Evolutionary conservation across 495 filamentous ascomycete species (phyloP).

Genomic region (Lepidopterella palustris): DNA sequence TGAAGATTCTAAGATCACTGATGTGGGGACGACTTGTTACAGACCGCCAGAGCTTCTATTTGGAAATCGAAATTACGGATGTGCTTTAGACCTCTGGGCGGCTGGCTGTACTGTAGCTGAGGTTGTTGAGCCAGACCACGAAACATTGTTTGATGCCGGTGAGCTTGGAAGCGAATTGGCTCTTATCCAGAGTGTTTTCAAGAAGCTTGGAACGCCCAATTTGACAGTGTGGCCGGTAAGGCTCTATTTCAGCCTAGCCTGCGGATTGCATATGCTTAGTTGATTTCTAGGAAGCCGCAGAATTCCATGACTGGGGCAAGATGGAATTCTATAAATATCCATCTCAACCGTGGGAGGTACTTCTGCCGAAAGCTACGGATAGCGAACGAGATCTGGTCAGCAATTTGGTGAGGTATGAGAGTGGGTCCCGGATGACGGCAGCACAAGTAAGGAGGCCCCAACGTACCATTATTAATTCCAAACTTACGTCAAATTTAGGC

Average conservation of each 20-base stretch:
- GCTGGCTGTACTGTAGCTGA: slow-evolving; percentile 78
- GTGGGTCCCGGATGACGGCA: slow-evolving; percentile 35
- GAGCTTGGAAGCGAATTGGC: slow-evolving; percentile 88
- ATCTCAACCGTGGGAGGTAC: slow-evolving; percentile 46
- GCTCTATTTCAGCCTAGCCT: not conserved
- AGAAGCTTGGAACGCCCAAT: slow-evolving; percentile 77
- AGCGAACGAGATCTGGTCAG: slow-evolving; percentile 50
- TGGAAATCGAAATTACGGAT: slow-evolving; percentile 64
- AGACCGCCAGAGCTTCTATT: slow-evolving; percentile 88
- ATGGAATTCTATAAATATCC: slow-evolving; percentile 53
- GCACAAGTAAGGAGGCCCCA: slow-evolving; percentile 15
- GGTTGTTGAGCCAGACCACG: slow-evolving; percentile 38
- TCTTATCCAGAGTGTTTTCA: slow-evolving; percentile 84
- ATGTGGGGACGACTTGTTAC: slow-evolving; percentile 90
- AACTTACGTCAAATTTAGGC: slow-evolving; percentile 12
- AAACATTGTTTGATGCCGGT: slow-evolving; percentile 72
- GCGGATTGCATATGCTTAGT: too few relatives aligned
- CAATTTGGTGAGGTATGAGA: slow-evolving; percentile 52
- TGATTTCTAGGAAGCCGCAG: slow-evolving; percentile 48
- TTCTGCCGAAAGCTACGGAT: slow-evolving; percentile 46
- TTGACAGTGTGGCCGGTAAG: slow-evolving; percentile 68
- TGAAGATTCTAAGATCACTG: slow-evolving; percentile 65
- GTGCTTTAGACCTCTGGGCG: slow-evolving; percentile 79
- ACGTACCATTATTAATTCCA: not conserved
- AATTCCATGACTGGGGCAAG: slow-evolving; percentile 61